A percentile compares a stretch with the other conserved stretches of the same genome.
Conservation (phyloP, 2,329 filamentous ascomycete genomes). For the Bipolaris gigantea region DNA sequence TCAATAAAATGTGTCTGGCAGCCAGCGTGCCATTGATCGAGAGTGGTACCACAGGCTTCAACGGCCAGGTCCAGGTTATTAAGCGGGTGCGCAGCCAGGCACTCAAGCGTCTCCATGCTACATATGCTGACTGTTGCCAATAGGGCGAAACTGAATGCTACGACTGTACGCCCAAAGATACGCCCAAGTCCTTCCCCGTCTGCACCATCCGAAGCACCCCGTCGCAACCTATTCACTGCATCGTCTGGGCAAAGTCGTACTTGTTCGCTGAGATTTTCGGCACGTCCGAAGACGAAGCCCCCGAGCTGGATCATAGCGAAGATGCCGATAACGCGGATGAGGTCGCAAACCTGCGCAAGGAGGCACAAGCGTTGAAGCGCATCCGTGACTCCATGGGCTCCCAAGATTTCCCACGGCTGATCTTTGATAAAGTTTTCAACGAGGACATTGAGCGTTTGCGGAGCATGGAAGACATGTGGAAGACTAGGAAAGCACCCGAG, state of each 20-base stretch:
- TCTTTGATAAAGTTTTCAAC: conserved; percentile 93
- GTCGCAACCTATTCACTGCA: conserved; percentile 95
- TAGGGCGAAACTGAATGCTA: conserved; percentile 88
- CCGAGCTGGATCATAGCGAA: conserved; percentile 75
- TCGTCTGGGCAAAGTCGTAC: conserved; percentile 98
- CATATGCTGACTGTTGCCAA: conserved; percentile 1
- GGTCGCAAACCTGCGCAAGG: conserved; percentile 82
- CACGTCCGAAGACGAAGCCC: conserved; percentile 80
- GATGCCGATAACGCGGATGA: conserved; percentile 84
- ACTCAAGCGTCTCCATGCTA: not conserved
- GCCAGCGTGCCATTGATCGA: conserved; percentile 90
- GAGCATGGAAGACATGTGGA: conserved; percentile 97
- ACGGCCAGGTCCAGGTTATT: conserved; percentile 96
- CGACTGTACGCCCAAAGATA: conserved; percentile 87
- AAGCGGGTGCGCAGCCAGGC: conserved; percentile 61
- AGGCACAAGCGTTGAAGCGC: conserved; percentile 79
- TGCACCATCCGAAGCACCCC: conserved; percentile 97
- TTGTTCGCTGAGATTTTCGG: conserved; percentile 94
- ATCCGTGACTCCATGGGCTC: conserved; percentile 83
- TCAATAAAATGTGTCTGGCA: conserved; percentile 95
- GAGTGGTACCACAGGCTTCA: conserved; percentile 96
- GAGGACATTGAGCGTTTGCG: conserved; percentile 79
- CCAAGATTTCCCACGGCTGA: conserved; percentile 71
- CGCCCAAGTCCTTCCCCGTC: conserved; percentile 90
- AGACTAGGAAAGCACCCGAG: conserved; percentile 72